phyloP scores from a whole-genome alignment of 345 rosid genomes.

The Camelina laxa region DNA sequence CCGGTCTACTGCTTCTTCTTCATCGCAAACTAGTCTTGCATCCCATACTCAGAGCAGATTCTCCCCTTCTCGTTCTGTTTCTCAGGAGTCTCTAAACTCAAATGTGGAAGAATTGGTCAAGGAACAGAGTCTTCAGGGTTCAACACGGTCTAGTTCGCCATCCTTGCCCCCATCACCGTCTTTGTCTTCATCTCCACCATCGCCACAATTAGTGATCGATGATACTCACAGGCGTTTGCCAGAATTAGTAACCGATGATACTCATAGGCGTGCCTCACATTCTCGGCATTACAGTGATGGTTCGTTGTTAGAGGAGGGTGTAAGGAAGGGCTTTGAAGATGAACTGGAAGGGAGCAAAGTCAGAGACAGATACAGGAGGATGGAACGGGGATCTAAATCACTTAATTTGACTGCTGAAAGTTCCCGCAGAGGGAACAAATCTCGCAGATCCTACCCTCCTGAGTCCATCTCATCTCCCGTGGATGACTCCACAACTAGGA shows the following conservation, averaged over 20 bases:
- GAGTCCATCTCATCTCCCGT: conserved; percentile 33
- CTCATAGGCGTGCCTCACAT: conserved; percentile 27
- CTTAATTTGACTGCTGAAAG: conserved; percentile 36
- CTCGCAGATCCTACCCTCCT: conserved; percentile 45
- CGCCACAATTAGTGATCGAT: conserved; percentile 10
- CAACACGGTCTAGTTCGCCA: conserved; percentile 47
- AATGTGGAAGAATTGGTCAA: conserved; percentile 49
- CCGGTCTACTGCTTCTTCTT: conserved; percentile 50
- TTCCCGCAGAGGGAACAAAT: conserved; percentile 25
- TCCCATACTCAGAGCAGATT: conserved; percentile 49
- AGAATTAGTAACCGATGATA: conserved; percentile 23
- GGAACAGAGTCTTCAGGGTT: conserved; percentile 43
- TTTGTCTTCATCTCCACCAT: conserved; percentile 27
- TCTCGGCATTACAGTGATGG: conserved; percentile 45
- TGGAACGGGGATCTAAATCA: conserved; percentile 38
- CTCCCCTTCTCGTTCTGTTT: conserved; percentile 53
- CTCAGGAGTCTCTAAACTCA: conserved; percentile 49
- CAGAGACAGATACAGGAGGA: conserved; percentile 27
- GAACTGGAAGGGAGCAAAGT: conserved; percentile 22
- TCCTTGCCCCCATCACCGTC: conserved; percentile 40
- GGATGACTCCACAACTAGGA: conserved; percentile 2
- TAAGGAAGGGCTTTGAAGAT: conserved; percentile 18
- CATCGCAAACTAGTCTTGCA: conserved; percentile 51
- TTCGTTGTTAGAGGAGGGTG: conserved; percentile 35
- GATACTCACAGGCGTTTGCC: conserved; percentile 30